Base-by-base conservation (phyloP, 2,329 filamentous ascomycete genomes). In the Emergomyces pasteurianus region DNA sequence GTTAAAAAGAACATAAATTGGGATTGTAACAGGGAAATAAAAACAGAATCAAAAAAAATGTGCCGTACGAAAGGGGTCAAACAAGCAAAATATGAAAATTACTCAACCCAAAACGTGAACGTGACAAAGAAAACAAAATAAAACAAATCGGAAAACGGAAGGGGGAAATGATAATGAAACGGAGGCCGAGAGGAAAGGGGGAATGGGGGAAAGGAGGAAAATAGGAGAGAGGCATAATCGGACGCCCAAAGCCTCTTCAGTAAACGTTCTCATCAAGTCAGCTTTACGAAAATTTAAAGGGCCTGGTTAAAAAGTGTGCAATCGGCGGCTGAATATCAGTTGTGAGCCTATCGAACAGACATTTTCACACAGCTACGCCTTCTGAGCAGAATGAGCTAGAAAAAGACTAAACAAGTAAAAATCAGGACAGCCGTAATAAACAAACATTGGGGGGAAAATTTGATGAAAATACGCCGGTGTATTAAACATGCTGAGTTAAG, bases 401-500 rank as follows among this genome's bases (percentile, higher is more conserved):
- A 23, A 21, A 7, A 38, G 18, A 34, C 10, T n/a, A 52, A 34
- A 10, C 10, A 52, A 28, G 34, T 34, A 9, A 56, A 47, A 38
- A n/a, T n/a, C n/a, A 56, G 23, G 46, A 47, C 10, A 52, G 43
- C 50, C 59, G 50, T 56, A 23, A 60, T 16, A 60, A 42, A 34
- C 12, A 40, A 23, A 47, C 21, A 21, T 47, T 49, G 40, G 40
- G 16, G 36, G 38, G 10, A 54, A 47, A 26, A 21, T 42, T n/a
- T 40, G 58, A 60, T 50, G 28, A 28, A 57, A 50, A 36, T 47
- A 52, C 59, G 59, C 59, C 59, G 59, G 52, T 60, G 59, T 60
- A 60, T 60, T 53, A n/a, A 60, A 60, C 50, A 60, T 60, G 59
- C 59, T 57, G n/a, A 38, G 53, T 60, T 31, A 26, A 52, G 38